phyloP scores from a whole-genome alignment of 2,329 filamentous ascomycete species.

The Arthrobotrys conoides region DNA sequence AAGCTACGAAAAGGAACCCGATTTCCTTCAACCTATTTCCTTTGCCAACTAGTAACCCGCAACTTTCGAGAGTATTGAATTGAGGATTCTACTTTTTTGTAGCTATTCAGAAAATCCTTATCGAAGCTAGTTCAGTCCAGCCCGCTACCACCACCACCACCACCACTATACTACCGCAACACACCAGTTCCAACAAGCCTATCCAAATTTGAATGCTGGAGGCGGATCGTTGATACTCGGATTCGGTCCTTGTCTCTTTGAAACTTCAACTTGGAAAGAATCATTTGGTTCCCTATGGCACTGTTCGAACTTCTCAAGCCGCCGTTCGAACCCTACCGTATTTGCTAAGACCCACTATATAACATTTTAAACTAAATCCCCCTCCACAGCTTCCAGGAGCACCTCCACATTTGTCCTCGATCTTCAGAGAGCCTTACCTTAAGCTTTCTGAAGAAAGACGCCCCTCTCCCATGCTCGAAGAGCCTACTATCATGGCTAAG shows the following conservation, averaged over 20 bases:
- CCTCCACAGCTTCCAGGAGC: constrained; percentile 25
- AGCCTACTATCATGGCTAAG: constrained; percentile 59
- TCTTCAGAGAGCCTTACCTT: constrained; percentile 14
- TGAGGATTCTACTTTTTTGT: constrained; percentile 26
- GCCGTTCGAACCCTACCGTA: constrained; percentile 42
- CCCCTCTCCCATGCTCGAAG: constrained; percentile 56
- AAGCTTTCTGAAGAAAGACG: constrained; percentile 19
- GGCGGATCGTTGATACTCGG: constrained; percentile 31
- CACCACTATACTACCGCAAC: constrained; percentile 23
- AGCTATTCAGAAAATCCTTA: constrained; percentile 23
- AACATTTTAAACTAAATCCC: constrained; percentile 30
- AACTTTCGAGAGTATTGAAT: constrained; percentile 24
- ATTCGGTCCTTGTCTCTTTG: constrained; percentile 33
- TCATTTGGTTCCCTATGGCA: constrained; percentile 52
- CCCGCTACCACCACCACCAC: constrained; percentile 22
- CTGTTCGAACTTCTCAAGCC: constrained; percentile 58
- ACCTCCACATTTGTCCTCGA: background rate
- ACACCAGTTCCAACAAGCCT: constrained; percentile 37
- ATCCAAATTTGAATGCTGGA: constrained; percentile 23
- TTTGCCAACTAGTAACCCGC: constrained; percentile 28
- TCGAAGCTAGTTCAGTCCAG: background rate
- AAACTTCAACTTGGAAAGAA: constrained; percentile 25
- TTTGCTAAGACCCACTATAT: constrained; percentile 37
- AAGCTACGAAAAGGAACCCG: constrained; percentile 51
- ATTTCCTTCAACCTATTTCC: constrained; percentile 36